Conservation (phyloP, 2,329 filamentous ascomycete species). For the Verticillium klebahnii region DNA sequence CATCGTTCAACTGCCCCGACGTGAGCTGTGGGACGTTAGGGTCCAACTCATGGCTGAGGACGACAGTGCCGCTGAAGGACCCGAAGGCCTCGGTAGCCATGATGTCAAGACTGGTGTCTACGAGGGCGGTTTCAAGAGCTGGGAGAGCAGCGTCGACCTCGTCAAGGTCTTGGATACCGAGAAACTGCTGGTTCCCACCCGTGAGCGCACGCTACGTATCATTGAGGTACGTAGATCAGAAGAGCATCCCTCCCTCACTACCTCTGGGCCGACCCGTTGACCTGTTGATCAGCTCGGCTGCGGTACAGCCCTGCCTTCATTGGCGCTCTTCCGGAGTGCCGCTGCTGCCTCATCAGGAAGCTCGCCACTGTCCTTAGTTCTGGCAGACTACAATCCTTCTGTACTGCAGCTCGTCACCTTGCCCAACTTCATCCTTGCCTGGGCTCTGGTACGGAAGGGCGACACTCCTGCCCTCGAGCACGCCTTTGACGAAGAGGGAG, state of each 20-base stretch:
- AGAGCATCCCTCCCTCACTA: not conserved
- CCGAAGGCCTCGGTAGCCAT: conserved; percentile 55
- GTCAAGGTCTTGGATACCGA: conserved; percentile 59
- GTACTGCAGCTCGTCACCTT: conserved; percentile 75
- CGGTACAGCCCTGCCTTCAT: conserved; percentile 68
- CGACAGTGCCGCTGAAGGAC: conserved; percentile 24
- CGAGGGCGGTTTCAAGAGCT: conserved; percentile 85
- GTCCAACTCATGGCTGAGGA: conserved; percentile 77
- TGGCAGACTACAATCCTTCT: conserved; percentile 76
- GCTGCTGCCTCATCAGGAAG: conserved; percentile 3
- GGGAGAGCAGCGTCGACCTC: conserved; percentile 80
- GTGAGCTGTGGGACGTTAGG: conserved; percentile 77
- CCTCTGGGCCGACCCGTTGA: not conserved
- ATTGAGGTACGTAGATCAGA: conserved; percentile 44
- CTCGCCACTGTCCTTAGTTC: conserved; percentile 50
- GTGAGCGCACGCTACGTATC: conserved; percentile 33
- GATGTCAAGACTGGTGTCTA: conserved; percentile 80
- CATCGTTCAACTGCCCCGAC: conserved; percentile 56
- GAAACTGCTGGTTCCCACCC: conserved; percentile 26
- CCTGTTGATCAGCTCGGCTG: conserved; percentile 61
- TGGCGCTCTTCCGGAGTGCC: conserved; percentile 53
- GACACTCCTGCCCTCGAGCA: conserved; percentile 33
- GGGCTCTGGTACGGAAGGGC: conserved; percentile 45
- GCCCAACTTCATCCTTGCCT: conserved; percentile 71
- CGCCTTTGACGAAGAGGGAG: conserved; percentile 48